These are phyloP conservation scores for Colletotrichum gigasporum DNA, from an alignment of 2,329 filamentous ascomycete species.

Conservation along the genomic window DNA sequence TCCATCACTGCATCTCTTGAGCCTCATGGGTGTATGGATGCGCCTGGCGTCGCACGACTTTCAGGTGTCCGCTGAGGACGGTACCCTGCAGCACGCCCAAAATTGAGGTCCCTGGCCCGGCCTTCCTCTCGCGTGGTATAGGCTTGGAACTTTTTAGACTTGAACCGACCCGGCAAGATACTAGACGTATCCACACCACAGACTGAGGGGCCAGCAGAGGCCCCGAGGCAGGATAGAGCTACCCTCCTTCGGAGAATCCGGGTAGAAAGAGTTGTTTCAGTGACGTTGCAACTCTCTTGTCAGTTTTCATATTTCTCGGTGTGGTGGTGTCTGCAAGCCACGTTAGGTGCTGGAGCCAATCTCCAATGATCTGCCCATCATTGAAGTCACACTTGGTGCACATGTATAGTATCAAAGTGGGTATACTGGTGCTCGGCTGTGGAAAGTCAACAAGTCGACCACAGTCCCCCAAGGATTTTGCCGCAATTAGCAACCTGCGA, in stretches of 20 bases:
- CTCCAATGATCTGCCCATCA: background rate
- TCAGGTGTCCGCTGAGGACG: conserved; percentile 1
- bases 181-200: conserved; percentile 20
- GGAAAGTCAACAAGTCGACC: background rate
- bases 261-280: background rate
- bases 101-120: background rate
- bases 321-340: conserved; percentile 21
- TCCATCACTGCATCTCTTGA: conserved; percentile 19
- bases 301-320: conserved; percentile 9
- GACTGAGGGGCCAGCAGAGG: conserved; percentile 12
- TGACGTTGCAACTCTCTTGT: conserved; percentile 6
- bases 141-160: background rate
- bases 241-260: conserved; percentile 14
- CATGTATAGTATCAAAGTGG: conserved; percentile 1
- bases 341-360: conserved; percentile 9
- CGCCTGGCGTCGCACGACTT: conserved; percentile 18
- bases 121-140: background rate
- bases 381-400: conserved; percentile 13
- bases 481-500: conserved; percentile 17
- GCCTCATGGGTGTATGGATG: conserved; percentile 21
- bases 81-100: conserved; percentile 14
- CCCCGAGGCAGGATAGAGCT: background rate
- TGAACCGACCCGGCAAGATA: background rate
- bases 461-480: background rate
- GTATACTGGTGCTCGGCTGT: background rate